Evolutionary conservation across 495 filamentous ascomycete genomes (phyloP), one percentile per base, ranked within the genome.

Genomic region (Talaromyces stipitatus): DNA sequence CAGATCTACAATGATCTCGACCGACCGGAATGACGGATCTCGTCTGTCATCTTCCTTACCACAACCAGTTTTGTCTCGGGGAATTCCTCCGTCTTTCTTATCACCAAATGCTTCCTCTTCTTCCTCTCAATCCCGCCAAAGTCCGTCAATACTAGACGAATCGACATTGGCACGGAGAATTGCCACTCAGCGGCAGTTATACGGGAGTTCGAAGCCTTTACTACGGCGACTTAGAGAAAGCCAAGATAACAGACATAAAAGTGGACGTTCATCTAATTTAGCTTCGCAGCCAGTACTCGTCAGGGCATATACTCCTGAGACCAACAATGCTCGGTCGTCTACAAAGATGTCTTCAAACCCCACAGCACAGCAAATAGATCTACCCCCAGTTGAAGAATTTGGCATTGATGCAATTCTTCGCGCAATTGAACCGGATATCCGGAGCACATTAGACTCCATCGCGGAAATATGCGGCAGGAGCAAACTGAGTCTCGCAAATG

Each of bases 391-490:
- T 26, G 68, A 76, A 22, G 79, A 78, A 45, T 85, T 85, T 65
- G 78, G 80, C 20, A 85, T 86, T 63, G 80, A 79, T 27, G 71
- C 73, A 47, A 84, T 86, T 52, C 74, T 86, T 16, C 71, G 73
- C 16, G 80, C 82, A 33, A 81, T 85, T 54, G 78, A 82, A 54
- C 74, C 81, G 2, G 80, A 85, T 61, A 80, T 84, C 51, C 68
- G 75, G 20, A 62, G 62, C 14, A 82, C 82, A 2, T 70, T 86
- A 26, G 77, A 85, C 56, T 79, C 81, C 4, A 85, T 86, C 56
- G 83, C 83, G 18, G 80, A 85, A 61, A 85, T 86, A 53, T 85
- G 79, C 60, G 83, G 83, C 3, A 73, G 79, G 33, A 85, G 80
- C 66, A 80, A 78, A 58, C 66, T 84, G 56, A 85, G 80, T 61